Evolutionary conservation across 805 yeast genomes (phyloP).

Genomic region (Yamadazyma ubonensis): DNA sequence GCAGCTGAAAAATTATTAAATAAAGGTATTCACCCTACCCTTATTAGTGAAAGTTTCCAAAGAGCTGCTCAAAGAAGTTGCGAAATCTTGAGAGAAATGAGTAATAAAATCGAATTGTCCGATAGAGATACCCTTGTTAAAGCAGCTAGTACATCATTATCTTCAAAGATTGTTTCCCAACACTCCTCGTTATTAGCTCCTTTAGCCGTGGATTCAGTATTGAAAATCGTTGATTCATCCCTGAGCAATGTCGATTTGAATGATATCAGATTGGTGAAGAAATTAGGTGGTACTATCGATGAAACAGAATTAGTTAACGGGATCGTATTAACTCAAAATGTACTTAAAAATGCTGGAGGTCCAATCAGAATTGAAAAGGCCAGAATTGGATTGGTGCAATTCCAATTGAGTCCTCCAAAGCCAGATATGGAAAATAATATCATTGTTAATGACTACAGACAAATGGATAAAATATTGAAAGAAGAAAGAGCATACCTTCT

Average conservation of each 20-base stretch:
- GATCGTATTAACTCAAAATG: conserved; percentile 89
- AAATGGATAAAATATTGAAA: conserved; percentile 97
- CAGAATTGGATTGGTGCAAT: conserved; percentile 82
- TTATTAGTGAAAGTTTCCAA: conserved; percentile 91
- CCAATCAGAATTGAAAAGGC: conserved; percentile 95
- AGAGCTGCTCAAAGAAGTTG: conserved; percentile 83
- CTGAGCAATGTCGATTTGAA: conserved; percentile 75
- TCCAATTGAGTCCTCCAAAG: conserved; percentile 93
- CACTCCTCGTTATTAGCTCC: conserved; percentile 85
- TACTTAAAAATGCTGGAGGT: conserved; percentile 88
- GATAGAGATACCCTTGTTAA: conserved; percentile 83
- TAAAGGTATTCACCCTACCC: conserved; percentile 93
- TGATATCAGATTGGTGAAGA: conserved; percentile 86
- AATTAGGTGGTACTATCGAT: conserved; percentile 96
- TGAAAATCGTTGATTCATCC: conserved; percentile 64
- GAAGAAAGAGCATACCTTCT: conserved; percentile 96
- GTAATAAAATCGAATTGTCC: conserved; percentile 69
- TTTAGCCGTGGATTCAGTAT: conserved; percentile 88
- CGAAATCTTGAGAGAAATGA: conserved; percentile 80
- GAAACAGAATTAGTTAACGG: conserved; percentile 94
- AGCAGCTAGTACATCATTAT: conserved; percentile 92
- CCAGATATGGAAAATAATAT: conserved; percentile 98
- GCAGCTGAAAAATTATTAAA: conserved; percentile 90
- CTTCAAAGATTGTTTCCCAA: conserved; percentile 94
- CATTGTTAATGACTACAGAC: conserved; percentile 96